These are phyloP conservation scores for Hypoxylon sp. DNA, from an alignment of 2,329 filamentous ascomycete species.

Conservation along the genomic window DNA sequence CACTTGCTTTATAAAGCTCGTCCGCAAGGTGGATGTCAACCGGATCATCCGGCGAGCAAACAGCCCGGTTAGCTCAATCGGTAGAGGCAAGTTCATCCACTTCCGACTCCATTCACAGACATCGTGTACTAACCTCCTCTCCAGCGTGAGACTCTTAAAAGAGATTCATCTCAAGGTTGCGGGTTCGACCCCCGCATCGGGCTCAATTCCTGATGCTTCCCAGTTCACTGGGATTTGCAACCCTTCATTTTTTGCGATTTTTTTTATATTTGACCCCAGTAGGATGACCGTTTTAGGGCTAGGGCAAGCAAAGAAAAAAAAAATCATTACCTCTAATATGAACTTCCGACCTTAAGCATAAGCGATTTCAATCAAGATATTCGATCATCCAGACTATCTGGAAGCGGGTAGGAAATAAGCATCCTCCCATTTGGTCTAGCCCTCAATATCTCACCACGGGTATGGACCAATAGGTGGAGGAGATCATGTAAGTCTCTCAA, in stretches of 20 bases:
- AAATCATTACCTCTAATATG: background rate
- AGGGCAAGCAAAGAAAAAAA: background rate
- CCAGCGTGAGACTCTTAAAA: conserved; percentile 75
- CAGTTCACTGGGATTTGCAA: conserved; percentile 1
- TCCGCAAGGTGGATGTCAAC: background rate
- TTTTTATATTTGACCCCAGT: background rate
- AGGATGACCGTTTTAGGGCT: background rate
- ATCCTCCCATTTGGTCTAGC: background rate
- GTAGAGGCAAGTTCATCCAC: conserved; percentile 63
- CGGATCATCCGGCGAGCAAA: background rate
- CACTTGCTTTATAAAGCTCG: background rate
- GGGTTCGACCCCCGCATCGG: conserved; percentile 65
- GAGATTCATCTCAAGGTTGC: conserved; percentile 57
- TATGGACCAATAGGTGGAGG: background rate
- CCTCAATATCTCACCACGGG: background rate
- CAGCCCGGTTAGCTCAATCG: conserved; percentile 75
- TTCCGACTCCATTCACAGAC: background rate
- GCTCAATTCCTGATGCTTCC: conserved; percentile 61
- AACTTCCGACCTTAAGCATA: background rate
- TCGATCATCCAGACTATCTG: background rate
- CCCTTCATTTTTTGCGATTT: conserved; percentile 1
- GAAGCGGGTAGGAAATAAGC: background rate
- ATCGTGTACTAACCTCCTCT: conserved; percentile 6
- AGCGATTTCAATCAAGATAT: background rate
- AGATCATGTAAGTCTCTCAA: background rate